Conservation (phyloP, 2,329 filamentous ascomycete genomes). For the Colletotrichum sp. region DNA sequence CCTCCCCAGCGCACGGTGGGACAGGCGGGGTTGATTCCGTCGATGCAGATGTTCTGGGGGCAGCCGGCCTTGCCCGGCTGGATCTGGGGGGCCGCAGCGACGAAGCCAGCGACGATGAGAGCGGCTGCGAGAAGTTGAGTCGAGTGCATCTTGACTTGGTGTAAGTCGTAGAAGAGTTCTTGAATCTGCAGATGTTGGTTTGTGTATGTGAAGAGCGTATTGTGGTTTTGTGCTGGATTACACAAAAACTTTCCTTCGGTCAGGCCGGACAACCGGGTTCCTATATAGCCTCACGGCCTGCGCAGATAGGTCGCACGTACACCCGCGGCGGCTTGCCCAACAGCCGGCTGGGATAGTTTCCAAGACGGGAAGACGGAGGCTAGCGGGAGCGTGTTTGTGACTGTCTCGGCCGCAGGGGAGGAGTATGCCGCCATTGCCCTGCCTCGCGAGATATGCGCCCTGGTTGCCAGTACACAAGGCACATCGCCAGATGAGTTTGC, state of each 20-base stretch:
- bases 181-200: not conserved
- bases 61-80: not conserved
- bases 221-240: not conserved
- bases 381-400: not conserved
- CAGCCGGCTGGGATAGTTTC: not conserved
- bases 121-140: not conserved
- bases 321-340: not conserved
- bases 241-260: not conserved
- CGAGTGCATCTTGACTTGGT: not conserved
- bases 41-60: constrained; percentile 28
- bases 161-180: not conserved
- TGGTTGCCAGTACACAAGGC: not conserved
- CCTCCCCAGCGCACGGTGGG: constrained; percentile 27
- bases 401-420: not conserved
- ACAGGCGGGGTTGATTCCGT: constrained; percentile 30
- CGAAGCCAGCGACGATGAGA: constrained; percentile 3
- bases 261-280: not conserved
- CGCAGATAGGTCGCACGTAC: not conserved
- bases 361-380: constrained; percentile 11
- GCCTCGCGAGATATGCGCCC: not conserved
- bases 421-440: not conserved
- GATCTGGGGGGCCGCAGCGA: constrained; percentile 2
- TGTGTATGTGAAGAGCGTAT: not conserved
- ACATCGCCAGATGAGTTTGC: not conserved
- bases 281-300: constrained; percentile 4